Percentiles rank a stretch among this genome's conserved stretches.
These are phyloP conservation scores for Nitzschia palea DNA, from an alignment of 108 stramenopile genomes.

Conservation along the genomic window DNA sequence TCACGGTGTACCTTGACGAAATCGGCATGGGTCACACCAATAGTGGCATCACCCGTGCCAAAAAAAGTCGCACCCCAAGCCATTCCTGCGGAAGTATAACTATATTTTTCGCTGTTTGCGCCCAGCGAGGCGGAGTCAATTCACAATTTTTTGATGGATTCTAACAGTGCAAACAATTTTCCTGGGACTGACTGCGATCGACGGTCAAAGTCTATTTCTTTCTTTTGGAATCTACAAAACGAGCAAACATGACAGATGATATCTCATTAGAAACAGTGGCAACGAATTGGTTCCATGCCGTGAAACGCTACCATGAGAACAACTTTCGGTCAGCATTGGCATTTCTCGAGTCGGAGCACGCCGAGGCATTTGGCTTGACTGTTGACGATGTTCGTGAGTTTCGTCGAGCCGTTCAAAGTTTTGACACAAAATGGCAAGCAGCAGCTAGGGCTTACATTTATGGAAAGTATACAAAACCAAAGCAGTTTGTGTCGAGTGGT, in stretches of 20 bases:
- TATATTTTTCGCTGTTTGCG: neutral
- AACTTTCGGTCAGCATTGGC: neutral
- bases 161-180: too few species aligned
- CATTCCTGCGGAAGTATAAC: neutral
- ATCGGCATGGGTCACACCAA: neutral
- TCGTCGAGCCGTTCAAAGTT: constrained; percentile 7
- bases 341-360: neutral
- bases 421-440: constrained; percentile 15
- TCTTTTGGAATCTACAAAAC: too few species aligned
- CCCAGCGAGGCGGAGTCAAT: neutral
- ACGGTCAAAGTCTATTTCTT: too few species aligned
- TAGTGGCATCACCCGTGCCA: neutral
- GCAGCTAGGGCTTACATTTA: constrained; percentile 10
- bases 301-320: constrained; percentile 3
- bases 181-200: too few species aligned
- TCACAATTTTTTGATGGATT: too few species aligned
- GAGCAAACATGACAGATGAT: neutral
- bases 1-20: neutral
- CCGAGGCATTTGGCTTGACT: neutral
- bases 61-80: neutral
- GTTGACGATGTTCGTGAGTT: constrained; percentile 11
- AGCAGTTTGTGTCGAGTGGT: constrained; percentile 11
- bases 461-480: constrained; percentile 11
- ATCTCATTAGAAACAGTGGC: neutral
- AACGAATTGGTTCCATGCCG: constrained; percentile 9